Conservation (phyloP, 2,329 filamentous ascomycete genomes). For the Coleophoma crateriformis region DNA sequence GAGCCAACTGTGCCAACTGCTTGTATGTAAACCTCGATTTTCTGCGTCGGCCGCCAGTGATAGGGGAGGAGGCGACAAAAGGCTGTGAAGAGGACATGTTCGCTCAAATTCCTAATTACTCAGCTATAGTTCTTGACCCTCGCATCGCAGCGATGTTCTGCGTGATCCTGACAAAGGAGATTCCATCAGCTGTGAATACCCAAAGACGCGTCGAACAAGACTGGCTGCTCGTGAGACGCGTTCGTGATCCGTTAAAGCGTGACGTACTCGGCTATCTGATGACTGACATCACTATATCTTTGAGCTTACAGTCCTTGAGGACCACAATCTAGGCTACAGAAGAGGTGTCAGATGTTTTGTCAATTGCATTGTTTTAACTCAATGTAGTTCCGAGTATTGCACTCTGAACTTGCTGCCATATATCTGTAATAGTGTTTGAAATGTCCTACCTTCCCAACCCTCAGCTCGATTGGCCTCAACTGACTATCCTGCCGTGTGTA, state of each 20-base stretch:
- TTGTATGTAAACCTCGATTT: conserved; percentile 79
- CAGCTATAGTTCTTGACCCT: too few relatives aligned
- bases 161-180: too few relatives aligned
- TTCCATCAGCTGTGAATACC: too few relatives aligned
- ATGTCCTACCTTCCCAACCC: conserved; percentile 12
- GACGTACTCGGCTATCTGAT: not conserved
- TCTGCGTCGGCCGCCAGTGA: conserved; percentile 24
- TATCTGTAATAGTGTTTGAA: not conserved
- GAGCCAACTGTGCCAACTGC: conserved; percentile 70
- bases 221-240: not conserved
- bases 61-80: conserved; percentile 39
- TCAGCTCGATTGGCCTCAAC: conserved; percentile 7
- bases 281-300: conserved; percentile 2
- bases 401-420: too few relatives aligned
- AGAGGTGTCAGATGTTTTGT: too few relatives aligned
- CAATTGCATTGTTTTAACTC: too few relatives aligned
- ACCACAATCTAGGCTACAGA: too few relatives aligned
- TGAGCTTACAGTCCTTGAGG: too few relatives aligned
- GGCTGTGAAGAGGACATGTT: conserved; percentile 42
- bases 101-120: not conserved
- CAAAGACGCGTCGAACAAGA: not conserved
- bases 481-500: conserved; percentile 10
- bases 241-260: not conserved
- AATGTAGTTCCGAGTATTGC: too few relatives aligned
- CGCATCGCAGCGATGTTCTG: too few relatives aligned